A percentile compares a stretch with the other conserved stretches of the same genome.
These are phyloP conservation scores for Spergularia azorica DNA, from an alignment of 179 eudicot genomes.

Conservation along the genomic window DNA sequence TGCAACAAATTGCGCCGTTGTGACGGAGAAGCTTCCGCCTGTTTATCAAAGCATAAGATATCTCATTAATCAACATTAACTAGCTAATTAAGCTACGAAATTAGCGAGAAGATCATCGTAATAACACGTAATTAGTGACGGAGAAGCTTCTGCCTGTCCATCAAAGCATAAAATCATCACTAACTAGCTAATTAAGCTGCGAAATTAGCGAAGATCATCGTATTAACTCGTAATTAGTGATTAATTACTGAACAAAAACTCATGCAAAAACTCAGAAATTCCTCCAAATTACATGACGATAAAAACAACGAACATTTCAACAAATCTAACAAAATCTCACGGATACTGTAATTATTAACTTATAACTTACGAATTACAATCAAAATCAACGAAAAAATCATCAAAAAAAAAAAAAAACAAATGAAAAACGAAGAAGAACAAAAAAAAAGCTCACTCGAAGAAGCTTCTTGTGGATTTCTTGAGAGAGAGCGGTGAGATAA, in stretches of 20 bases:
- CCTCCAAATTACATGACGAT: background rate
- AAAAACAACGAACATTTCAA: background rate
- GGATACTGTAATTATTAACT: background rate
- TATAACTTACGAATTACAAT: background rate
- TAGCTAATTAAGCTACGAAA: background rate
- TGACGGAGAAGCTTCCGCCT: conserved; percentile 83
- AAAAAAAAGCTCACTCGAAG: conserved; percentile 55
- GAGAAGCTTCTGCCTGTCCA: conserved; percentile 11
- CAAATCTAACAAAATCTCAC: background rate
- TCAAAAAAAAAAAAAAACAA: background rate
- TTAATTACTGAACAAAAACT: background rate
- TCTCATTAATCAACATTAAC: background rate
- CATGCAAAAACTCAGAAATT: background rate
- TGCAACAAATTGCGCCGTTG: conserved; percentile 77
- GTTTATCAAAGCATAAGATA: background rate
- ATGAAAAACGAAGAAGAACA: background rate
- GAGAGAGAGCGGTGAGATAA: conserved; percentile 79
- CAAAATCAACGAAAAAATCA: background rate
- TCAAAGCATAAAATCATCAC: background rate
- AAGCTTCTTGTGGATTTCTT: conserved; percentile 89
- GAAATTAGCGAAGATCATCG: background rate
- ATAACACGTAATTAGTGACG: background rate
- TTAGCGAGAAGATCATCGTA: background rate
- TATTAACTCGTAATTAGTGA: background rate
- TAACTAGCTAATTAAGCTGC: background rate